Evolutionary conservation across 805 yeast species (phyloP).

Genomic region (Candida corydali): DNA sequence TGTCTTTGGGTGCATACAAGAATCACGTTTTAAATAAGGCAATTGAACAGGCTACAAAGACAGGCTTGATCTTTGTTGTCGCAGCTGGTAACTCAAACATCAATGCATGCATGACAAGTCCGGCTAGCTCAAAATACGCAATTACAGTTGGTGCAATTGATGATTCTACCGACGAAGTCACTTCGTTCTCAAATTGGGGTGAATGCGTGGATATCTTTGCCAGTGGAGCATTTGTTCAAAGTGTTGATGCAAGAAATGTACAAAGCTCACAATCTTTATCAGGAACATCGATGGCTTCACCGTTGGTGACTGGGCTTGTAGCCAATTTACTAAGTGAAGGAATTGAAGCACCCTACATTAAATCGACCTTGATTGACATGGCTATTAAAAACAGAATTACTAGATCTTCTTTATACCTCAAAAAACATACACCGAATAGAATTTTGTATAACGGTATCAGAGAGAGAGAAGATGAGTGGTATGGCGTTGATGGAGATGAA

Average conservation of each 20-base stretch:
- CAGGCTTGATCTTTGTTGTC: slow-evolving; percentile 68
- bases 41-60: slow-evolving; percentile 64
- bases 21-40: slow-evolving; percentile 71
- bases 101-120: slow-evolving; percentile 82
- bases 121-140: slow-evolving; percentile 71
- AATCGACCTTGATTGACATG: slow-evolving; percentile 36
- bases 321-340: slow-evolving; percentile 56
- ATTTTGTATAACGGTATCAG: slow-evolving; percentile 35
- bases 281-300: slow-evolving; percentile 84
- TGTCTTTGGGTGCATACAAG: slow-evolving; percentile 74
- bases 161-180: slow-evolving; percentile 64
- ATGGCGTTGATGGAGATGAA: not conserved
- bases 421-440: slow-evolving; percentile 58
- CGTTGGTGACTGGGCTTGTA: slow-evolving; percentile 63
- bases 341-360: slow-evolving; percentile 37
- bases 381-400: slow-evolving; percentile 49
- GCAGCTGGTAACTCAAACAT: slow-evolving; percentile 85
- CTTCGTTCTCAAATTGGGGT: slow-evolving; percentile 89
- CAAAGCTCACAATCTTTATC: slow-evolving; percentile 39
- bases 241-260: slow-evolving; percentile 20
- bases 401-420: slow-evolving; percentile 38
- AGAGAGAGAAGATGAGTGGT: slow-evolving; percentile 1
- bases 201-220: slow-evolving; percentile 85
- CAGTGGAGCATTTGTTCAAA: slow-evolving; percentile 67
- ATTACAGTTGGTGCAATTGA: slow-evolving; percentile 89